Evolutionary conservation across 148 eudicot genomes (phyloP), one percentile per base, ranked within the genome.

Genomic region (Agrostemma githago): DNA sequence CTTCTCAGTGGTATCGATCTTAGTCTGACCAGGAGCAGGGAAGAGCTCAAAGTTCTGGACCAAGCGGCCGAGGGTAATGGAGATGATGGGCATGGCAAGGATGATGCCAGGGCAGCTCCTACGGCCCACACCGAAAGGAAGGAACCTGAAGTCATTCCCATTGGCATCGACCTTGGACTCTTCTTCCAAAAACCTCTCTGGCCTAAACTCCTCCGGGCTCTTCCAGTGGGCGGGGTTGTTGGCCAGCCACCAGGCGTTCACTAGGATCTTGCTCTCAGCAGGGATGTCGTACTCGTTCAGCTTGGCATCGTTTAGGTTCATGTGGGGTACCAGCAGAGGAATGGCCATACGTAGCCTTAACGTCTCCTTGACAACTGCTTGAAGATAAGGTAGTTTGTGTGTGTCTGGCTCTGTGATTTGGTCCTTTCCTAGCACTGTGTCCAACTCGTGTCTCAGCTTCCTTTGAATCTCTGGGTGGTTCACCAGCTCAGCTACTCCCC

Each of bases 71-170:
- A 92, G 40, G 2, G 92, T 89, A 38, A 92, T 92, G 61, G 95
- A 90, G 0, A 92, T 76, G 54, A 92, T 90, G 2, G 97, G 97
- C 79, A 92, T 79, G 5, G 97, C 97, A 6, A 89, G 90, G 26
- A 89, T 83, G 20, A 92, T 92, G 44, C 95, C 97, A 9, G 97
- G 97, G 83, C 97, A 92, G 74, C 97, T 92, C 80, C 97, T 84
- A 43, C 97, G 75, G 0, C 97, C 97, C 0, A 85, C 97, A 0
- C 97, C 97, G 56, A 92, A 92, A 0, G 97, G 97, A 16, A 92
- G 83, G 76, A 82, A 92, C 84, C 87, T 79, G 64, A 89, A 86
- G 74, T 92, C 97, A 44, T 92, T 92, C 4, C 97, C 97, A 71
- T 84, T 92, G 53, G 93, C 88, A 57, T 92, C 97, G 6, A 92